Percentiles rank a stretch among this genome's conserved stretches.
Conservation (phyloP, 2,329 filamentous ascomycete genomes). For the Fusarium neocosmosporiellum region DNA sequence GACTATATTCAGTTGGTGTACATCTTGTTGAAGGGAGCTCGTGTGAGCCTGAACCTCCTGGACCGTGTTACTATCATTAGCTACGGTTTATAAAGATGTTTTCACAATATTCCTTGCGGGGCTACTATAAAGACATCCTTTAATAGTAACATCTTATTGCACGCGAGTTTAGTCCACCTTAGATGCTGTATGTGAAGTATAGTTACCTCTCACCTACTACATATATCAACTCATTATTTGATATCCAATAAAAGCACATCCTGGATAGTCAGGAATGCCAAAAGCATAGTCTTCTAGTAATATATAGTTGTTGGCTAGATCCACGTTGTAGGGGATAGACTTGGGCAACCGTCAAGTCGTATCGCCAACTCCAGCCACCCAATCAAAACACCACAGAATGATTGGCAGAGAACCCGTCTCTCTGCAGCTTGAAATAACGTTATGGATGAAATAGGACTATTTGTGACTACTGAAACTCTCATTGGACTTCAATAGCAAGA, state of each 20-base stretch:
- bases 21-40: neutral
- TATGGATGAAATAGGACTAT: neutral
- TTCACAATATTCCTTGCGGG: neutral
- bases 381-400: neutral
- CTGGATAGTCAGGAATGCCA: fast-evolving
- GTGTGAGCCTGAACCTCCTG: neutral
- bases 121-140: neutral
- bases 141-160: neutral
- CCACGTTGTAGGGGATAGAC: neutral
- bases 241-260: neutral
- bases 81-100: fast-evolving
- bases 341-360: neutral
- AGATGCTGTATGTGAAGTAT: neutral
- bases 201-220: neutral
- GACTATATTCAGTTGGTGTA: neutral
- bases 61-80: no score
- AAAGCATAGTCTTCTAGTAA: neutral
- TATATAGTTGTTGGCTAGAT: neutral
- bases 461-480: neutral
- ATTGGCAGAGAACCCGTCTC: neutral
- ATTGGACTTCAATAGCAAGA: neutral
- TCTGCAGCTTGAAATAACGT: neutral
- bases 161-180: neutral
- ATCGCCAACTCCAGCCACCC: neutral
- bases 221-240: neutral